Evolutionary conservation across 208 protist genomes (phyloP).

Genomic region (Trypanosoma cruzi): DNA sequence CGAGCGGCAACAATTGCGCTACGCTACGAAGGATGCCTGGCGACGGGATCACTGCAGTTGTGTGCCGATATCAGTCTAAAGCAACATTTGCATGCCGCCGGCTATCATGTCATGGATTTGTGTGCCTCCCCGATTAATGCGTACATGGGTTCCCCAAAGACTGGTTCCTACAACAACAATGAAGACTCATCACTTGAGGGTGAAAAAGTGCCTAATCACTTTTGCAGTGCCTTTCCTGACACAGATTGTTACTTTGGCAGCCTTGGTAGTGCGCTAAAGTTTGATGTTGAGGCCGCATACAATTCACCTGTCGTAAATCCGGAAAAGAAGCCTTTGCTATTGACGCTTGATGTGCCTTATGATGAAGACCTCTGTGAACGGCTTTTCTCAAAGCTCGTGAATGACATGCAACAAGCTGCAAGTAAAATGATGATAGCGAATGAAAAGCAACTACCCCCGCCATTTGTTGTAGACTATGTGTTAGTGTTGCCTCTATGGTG

Average conservation of each 20-base stretch:
- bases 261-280: conserved; percentile 79
- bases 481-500: conserved; percentile 89
- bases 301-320: conserved; percentile 40
- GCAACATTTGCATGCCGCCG: conserved; percentile 72
- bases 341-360: conserved; percentile 89
- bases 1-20: conserved; percentile 71
- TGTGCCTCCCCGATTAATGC: conserved; percentile 91
- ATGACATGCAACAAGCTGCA: conserved; percentile 48
- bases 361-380: conserved; percentile 90
- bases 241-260: conserved; percentile 88
- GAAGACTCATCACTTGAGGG: conserved; percentile 25
- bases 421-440: background rate
- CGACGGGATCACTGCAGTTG: conserved; percentile 84
- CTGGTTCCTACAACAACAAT: conserved; percentile 11
- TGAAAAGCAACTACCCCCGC: background rate
- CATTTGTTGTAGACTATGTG: conserved; percentile 66
- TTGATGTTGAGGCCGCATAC: conserved; percentile 46
- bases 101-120: conserved; percentile 86
- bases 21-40: conserved; percentile 79
- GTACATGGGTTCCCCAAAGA: conserved; percentile 66
- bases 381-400: conserved; percentile 78
- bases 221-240: conserved; percentile 88
- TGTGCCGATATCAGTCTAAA: conserved; percentile 86
- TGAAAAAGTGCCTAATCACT: conserved; percentile 63
- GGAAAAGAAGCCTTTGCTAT: conserved; percentile 49